Evolutionary conservation across 164 flowering plant species (phyloP), one percentile per base, ranked within the genome.

Genomic region (Echeveria elegans): DNA sequence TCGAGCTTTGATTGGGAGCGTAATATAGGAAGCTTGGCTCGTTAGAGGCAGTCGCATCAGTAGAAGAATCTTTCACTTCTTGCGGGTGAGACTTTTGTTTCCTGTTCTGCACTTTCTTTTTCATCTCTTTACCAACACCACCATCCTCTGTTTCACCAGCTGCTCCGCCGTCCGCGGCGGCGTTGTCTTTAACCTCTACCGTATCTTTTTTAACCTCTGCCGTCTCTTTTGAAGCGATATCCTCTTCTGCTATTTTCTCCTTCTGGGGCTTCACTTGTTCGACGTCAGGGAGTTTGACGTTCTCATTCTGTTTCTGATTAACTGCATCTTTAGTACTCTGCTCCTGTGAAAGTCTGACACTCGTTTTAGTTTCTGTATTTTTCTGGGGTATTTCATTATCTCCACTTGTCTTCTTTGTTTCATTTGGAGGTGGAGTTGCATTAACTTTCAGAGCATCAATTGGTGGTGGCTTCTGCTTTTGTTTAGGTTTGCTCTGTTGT

Each of bases 21-120:
- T 32, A 24, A 6, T 63, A 24, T 21, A 21, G 65, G 6, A 36
- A 36, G 2, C 16, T 36, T 40, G 8, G 34, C 3, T 63, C 38
- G 4, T 34, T 63, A 23, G 65, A 19, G 8, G 40, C 26, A 36
- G 41, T n/a, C 15, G 64, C 64, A 61, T 61, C 38, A 26, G 64
- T 19, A 19, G 23, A 61, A 61, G 24, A n/a, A 34, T 34, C 9
- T 32, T 7, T 4, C 5, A 18, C 43, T 18, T 63, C 65, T 26
- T 5, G 47, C 15, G 11, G 15, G 16, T 61, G 48, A 11, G 24
- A 45, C n/a, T 29, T 43, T 36, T 15, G 67, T 29, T 66, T 68
- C 67, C 69, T 73, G 0, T 70, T 78, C 30, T 78, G 71, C 72
- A 68, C 79, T 48, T 82, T 80, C 78, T 82, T 82, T 63, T 84